Evolutionary conservation across 2,329 filamentous ascomycete genomes (phyloP).

Genomic region (Sodiomyces alkalinus): DNA sequence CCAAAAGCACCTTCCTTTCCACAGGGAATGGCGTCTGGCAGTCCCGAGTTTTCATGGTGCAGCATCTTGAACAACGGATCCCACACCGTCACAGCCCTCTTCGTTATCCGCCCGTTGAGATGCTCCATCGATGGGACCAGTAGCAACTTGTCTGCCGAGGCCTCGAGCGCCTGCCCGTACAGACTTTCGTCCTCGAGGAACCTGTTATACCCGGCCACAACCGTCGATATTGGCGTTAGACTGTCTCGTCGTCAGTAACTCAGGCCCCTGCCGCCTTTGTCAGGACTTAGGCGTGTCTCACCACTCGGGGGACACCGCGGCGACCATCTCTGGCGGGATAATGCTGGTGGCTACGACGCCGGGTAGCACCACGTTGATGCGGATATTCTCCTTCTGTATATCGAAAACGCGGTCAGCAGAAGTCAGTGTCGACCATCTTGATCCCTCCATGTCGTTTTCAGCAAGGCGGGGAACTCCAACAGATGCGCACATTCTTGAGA

Average conservation of each 20-base stretch:
- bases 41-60: slow-evolving; percentile 24
- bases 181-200: slow-evolving; percentile 27
- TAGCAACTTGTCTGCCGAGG: slow-evolving; percentile 21
- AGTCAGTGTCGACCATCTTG: neutral
- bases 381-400: slow-evolving; percentile 29
- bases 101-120: slow-evolving; percentile 24
- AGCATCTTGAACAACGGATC: slow-evolving; percentile 29
- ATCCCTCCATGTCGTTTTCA: neutral
- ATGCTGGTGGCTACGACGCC: slow-evolving; percentile 29
- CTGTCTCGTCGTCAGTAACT: slow-evolving; percentile 4
- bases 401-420: too few species aligned
- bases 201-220: slow-evolving; percentile 27
- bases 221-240: slow-evolving; percentile 24
- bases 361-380: slow-evolving; percentile 31
- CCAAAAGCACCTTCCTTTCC: neutral
- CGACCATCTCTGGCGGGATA: slow-evolving; percentile 26
- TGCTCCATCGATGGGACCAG: slow-evolving; percentile 12
- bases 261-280: neutral
- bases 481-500: slow-evolving; percentile 15
- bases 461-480: neutral
- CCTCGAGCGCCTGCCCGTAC: slow-evolving; percentile 27
- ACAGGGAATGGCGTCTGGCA: slow-evolving; percentile 21
- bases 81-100: slow-evolving; percentile 29
- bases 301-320: slow-evolving; percentile 20
- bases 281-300: slow-evolving; percentile 1